Base-by-base conservation (phyloP, 805 yeast species). In the Candida mattraensis region DNA sequence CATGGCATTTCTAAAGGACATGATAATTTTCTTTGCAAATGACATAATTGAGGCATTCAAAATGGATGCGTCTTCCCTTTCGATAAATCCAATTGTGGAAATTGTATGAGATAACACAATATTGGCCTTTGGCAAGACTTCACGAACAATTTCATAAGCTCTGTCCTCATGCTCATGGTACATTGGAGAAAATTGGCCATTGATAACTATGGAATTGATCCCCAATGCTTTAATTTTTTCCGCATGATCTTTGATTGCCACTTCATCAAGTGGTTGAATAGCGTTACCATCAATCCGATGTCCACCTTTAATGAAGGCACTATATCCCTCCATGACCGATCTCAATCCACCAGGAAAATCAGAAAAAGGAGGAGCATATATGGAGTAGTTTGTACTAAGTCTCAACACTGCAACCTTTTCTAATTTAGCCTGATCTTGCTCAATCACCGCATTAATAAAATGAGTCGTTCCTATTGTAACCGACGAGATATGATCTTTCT, bases 381-480 rank as follows among this genome's bases (percentile, higher is more conserved):
- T 48, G 2, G 70, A 56, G 44, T 66, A 70, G 3, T 67, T 68
- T 3, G 71, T 67, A 42, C 68, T 64, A 12, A 70, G 39, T 43
- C 76, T 50, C 6, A 70, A 29, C 3, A 69, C 72, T 0, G 73
- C 75, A 10, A 69, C 72, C 33, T 49, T 55, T 14, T 67, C 70
- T 33, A 70, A 48, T 30, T 69, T 51, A 8, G 66, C 62, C 18
- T 45, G 41, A 45, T 70, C 74, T 36, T 63, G 64, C 44, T 70
- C 75, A 18, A 70, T 58, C 13, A 70, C 70, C 8, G 74, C 72
- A 50, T 70, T 70, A 47, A 70, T 68, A 52, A 70, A 70, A 41
- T 70, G 75, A 1, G 76, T 70, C 3, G 76, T 70, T n/a, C 76
- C 76, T 44, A 70, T 69, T 1, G 74, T 69, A 10, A 70, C 69